Evolutionary conservation across 208 protist species (phyloP).

Genomic region (Crithidia bombi): DNA sequence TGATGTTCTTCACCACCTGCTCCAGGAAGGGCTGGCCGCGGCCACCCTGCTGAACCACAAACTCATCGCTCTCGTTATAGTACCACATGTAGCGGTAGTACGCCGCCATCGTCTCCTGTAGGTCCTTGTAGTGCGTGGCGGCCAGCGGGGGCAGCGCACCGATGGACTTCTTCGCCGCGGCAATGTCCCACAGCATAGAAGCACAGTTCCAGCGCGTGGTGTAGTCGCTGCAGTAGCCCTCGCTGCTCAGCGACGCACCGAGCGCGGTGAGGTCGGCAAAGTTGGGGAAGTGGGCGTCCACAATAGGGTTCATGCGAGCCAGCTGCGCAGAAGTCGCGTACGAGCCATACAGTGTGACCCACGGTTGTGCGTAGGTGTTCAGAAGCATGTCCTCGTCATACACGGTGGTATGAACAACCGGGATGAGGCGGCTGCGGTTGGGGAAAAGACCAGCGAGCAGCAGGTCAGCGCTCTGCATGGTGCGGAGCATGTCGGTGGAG

Average conservation of each 20-base stretch:
- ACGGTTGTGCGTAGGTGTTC: slow-evolving; percentile 27
- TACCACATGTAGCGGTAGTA: slow-evolving; percentile 17
- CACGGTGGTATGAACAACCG: slow-evolving; percentile 47
- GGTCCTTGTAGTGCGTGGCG: slow-evolving; percentile 28
- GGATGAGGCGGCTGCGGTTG: slow-evolving; percentile 29
- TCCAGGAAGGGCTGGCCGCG: slow-evolving; percentile 44
- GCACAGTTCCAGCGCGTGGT: slow-evolving; percentile 35
- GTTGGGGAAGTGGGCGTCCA: slow-evolving; percentile 30
- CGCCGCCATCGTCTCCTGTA: slow-evolving; percentile 30
- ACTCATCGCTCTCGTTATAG: slow-evolving; percentile 36
- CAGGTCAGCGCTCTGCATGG: slow-evolving; percentile 48
- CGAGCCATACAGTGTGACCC: slow-evolving; percentile 16
- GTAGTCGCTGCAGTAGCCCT: slow-evolving; percentile 40
- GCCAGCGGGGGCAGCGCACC: slow-evolving; percentile 10
- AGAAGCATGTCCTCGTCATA: slow-evolving; percentile 28
- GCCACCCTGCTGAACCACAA: slow-evolving; percentile 40
- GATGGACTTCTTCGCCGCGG: slow-evolving; percentile 29
- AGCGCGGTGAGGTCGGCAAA: slow-evolving; percentile 33
- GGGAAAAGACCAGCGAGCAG: slow-evolving; percentile 47
- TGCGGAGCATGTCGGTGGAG: slow-evolving; percentile 56
- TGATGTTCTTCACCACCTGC: slow-evolving; percentile 47
- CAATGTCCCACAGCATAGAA: slow-evolving; percentile 45
- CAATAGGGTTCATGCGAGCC: slow-evolving; percentile 17
- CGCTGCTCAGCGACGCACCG: slow-evolving; percentile 30
- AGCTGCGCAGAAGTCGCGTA: slow-evolving; percentile 15